A percentile compares a stretch with the other conserved stretches of the same genome.
Evolutionary conservation across 805 yeast genomes (phyloP).

Genomic region (Lipomyces yamadae): DNA sequence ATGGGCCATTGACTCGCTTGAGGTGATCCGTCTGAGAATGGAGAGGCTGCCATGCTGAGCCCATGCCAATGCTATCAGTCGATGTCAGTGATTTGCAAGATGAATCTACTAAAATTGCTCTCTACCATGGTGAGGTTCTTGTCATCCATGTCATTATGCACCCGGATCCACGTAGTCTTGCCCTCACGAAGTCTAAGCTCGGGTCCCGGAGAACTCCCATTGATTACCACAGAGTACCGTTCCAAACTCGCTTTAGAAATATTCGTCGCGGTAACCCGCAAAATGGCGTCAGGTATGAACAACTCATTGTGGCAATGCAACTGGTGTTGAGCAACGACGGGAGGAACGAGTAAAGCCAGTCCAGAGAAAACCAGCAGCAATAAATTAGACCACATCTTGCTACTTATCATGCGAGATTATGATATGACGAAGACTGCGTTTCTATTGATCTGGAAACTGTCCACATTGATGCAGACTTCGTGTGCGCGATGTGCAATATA

Average conservation of each 20-base stretch:
- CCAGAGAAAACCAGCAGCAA: too few relatives aligned
- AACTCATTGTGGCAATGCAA: background rate
- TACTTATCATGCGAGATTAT: too few relatives aligned
- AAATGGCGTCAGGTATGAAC: background rate
- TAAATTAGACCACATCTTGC: too few relatives aligned
- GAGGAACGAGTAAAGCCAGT: background rate
- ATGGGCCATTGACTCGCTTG: conserved; percentile 5
- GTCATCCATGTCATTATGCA: background rate
- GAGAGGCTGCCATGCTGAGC: conserved; percentile 5
- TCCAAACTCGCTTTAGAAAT: background rate
- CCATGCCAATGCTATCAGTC: conserved; percentile 1
- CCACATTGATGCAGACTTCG: too few relatives aligned
- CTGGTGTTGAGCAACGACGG: background rate
- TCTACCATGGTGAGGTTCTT: background rate
- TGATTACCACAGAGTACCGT: background rate
- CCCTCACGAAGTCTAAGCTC: conserved; percentile 5
- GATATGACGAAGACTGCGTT: too few relatives aligned
- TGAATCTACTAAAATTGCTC: background rate
- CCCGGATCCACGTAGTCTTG: background rate
- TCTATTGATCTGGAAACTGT: too few relatives aligned
- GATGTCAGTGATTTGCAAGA: background rate
- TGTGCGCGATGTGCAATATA: too few relatives aligned
- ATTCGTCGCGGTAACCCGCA: background rate
- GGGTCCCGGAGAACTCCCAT: background rate
- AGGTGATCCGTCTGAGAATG: conserved; percentile 2